Conservation (phyloP, 1,284 basidiomycete genomes). For the Ceratobasidium theobromae region DNA sequence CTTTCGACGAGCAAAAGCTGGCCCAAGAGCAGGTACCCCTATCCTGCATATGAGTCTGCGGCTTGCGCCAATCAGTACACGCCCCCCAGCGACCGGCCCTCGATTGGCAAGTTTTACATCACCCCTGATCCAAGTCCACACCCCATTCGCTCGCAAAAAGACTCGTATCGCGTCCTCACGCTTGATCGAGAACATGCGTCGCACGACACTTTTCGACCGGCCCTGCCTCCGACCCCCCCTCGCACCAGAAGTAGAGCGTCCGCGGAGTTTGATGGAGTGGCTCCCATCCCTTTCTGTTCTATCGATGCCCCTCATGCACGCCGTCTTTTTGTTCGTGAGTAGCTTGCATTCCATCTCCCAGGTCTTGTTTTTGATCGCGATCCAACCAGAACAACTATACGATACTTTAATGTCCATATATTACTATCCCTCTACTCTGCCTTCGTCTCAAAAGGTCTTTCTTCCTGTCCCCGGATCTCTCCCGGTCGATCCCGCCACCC, state of each 20-base stretch:
- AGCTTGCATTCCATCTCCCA: background rate
- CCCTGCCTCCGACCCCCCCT: constrained; percentile 18
- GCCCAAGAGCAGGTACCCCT: constrained; percentile 18
- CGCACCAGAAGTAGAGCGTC: constrained; percentile 14
- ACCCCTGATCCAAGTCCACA: constrained; percentile 20
- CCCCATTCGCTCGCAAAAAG: constrained; percentile 3
- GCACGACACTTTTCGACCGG: background rate
- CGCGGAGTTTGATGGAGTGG: constrained; percentile 1
- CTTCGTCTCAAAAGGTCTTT: constrained; percentile 3
- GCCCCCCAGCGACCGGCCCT: background rate
- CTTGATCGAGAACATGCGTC: background rate
- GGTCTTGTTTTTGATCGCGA: background rate
- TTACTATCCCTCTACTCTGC: background rate
- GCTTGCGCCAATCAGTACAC: background rate
- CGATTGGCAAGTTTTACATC: background rate
- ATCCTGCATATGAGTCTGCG: constrained; percentile 5
- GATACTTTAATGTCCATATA: constrained; percentile 26
- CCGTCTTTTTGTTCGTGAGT: constrained; percentile 14
- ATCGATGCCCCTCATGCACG: constrained; percentile 24
- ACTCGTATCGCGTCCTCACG: constrained; percentile 9
- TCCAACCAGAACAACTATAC: constrained; percentile 25
- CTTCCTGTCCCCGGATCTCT: constrained; percentile 13
- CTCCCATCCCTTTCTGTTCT: constrained; percentile 12
- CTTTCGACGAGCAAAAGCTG: constrained; percentile 12
- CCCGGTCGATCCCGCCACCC: constrained; percentile 9